Evolutionary conservation across 148 eudicot species (phyloP), one percentile per base, ranked within the genome.

Genomic region (Pharnaceum exiguum): DNA sequence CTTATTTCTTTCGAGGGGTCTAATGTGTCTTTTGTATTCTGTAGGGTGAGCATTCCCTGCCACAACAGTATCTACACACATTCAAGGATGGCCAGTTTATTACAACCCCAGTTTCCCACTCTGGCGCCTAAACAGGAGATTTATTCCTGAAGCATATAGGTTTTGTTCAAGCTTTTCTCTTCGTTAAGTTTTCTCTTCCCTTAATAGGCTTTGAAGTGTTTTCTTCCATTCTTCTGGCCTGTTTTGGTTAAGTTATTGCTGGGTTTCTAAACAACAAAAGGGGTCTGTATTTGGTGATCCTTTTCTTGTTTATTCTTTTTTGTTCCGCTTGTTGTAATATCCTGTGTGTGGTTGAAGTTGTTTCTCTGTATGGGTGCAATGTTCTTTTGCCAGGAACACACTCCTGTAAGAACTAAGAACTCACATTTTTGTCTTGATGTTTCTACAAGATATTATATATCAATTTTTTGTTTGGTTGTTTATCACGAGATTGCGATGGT

Each of bases 31-130:
- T 43, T 38, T 22, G 25, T 33, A 55, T 42, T 28, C 74, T 71
- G 72, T 76, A 93, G 99, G 89, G 55, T 40, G 96, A 93, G 80
- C 85, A 89, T 77, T 61, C 91, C 64, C 72, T 93, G 67, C 99
- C 99, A 15, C 96, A 93, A 78, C 99, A 93, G 69, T 89, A 70
- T 60, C 56, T 83, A 59, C 96, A 93, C 54, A 65, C 46, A 11
- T 93, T 53, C 76, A 71, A 76, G 76, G 89, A 93, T 71, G 95
- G 95, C 32, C 86, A 82, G 26, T 89, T 93, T 33, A 72, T 79
- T 51, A 89, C 99, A 17, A 82, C 83, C 49, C 95, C 99, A 5
- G 82, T 86, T 68, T 76, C 96, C 26, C 99, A 93, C 82, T 89
- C 96, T 42, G 99, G 95, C 53, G 96, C 71, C 43, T 93, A 75